phyloP scores from a whole-genome alignment of 768 basidiomycete species.

The Russula dissimulans region DNA sequence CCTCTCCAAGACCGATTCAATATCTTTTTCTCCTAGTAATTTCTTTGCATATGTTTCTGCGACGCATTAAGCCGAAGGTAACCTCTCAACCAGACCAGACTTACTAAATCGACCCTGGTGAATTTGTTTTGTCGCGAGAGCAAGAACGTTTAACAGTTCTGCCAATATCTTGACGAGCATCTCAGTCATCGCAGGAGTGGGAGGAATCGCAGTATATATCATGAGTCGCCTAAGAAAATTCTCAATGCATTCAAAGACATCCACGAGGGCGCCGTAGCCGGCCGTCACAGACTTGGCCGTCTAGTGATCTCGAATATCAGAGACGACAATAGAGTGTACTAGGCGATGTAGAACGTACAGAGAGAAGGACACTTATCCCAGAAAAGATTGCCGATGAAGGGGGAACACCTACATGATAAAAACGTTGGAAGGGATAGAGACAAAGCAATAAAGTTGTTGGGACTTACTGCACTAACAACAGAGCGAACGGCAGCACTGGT shows the following conservation, averaged over 20 bases:
- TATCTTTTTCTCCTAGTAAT: not conserved
- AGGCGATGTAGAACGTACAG: not conserved
- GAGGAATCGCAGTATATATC: not conserved
- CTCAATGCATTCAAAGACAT: not conserved
- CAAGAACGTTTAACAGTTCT: not conserved
- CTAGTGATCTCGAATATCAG: not conserved
- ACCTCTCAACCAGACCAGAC: not conserved
- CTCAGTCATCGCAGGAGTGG: not conserved
- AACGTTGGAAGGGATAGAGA: not conserved
- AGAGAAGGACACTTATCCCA: not conserved
- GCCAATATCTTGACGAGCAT: not conserved
- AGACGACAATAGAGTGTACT: too few relatives aligned
- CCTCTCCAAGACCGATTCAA: not conserved
- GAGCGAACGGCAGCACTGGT: not conserved
- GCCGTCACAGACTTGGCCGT: not conserved
- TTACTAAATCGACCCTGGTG: not conserved
- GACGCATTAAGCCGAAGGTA: too few relatives aligned
- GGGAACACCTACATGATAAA: not conserved
- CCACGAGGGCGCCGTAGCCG: not conserved
- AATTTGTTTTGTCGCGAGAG: not conserved
- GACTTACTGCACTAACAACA: not conserved
- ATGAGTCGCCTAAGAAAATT: not conserved
- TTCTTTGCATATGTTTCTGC: not conserved
- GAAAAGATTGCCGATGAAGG: not conserved
- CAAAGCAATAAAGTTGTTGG: not conserved